These are phyloP conservation scores for Trichosanthes truncata DNA, from an alignment of 306 rosid genomes.

Conservation along the genomic window DNA sequence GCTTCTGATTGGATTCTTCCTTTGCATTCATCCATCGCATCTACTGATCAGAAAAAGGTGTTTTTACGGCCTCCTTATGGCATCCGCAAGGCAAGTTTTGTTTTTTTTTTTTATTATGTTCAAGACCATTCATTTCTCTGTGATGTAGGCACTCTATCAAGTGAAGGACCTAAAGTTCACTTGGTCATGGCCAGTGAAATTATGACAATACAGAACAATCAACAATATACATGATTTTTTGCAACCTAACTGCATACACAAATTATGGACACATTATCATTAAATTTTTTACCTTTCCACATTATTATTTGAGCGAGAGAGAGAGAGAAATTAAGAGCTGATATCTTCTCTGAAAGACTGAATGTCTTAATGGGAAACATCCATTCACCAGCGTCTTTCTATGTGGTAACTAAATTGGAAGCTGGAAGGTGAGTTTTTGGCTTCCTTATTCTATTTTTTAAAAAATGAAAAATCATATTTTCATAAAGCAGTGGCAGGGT, in stretches of 20 bases:
- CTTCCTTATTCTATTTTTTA: neutral
- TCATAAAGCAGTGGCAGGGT: too few species aligned
- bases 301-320: neutral
- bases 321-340: neutral
- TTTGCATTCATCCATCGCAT: constrained; percentile 68
- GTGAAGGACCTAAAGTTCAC: neutral
- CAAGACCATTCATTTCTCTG: neutral
- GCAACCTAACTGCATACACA: neutral
- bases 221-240: neutral
- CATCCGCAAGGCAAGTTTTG: constrained; percentile 64
- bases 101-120: neutral
- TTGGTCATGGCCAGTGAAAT: neutral
- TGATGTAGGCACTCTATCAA: neutral
- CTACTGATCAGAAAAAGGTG: constrained; percentile 73
- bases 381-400: neutral
- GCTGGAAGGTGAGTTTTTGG: neutral
- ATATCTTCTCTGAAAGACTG: neutral
- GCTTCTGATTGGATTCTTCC: constrained; percentile 95
- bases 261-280: neutral
- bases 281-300: neutral
- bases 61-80: constrained; percentile 69
- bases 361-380: neutral
- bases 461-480: too few species aligned
- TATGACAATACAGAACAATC: neutral
- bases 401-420: neutral